Evolutionary conservation across 805 yeast genomes (phyloP).

Genomic region (Candida silvicultrix): DNA sequence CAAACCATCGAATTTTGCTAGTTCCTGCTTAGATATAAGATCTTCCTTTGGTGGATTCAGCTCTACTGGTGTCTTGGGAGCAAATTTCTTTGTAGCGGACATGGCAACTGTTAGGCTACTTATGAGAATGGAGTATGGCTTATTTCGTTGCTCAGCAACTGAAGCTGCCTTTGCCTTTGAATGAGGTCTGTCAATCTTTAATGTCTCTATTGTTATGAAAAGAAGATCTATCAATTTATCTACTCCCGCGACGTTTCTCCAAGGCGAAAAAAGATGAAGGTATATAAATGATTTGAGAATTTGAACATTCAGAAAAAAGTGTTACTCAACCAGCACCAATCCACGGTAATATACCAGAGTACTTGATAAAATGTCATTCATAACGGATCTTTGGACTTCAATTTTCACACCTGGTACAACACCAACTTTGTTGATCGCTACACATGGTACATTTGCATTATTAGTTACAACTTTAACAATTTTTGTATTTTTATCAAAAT

Average conservation of each 20-base stretch:
- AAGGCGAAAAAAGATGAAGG: background rate
- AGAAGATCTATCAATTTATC: too few relatives aligned
- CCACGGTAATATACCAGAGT: too few relatives aligned
- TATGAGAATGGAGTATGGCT: too few relatives aligned
- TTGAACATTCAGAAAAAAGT: too few relatives aligned
- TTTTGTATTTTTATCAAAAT: conserved; percentile 54
- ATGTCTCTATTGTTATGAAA: too few relatives aligned
- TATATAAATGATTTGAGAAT: too few relatives aligned
- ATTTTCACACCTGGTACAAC: conserved; percentile 90
- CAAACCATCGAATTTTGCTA: conserved; percentile 41
- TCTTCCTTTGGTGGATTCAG: conserved; percentile 46
- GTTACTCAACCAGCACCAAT: too few relatives aligned
- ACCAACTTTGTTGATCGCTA: conserved; percentile 83
- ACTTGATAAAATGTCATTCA: conserved; percentile 33
- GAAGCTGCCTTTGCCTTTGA: too few relatives aligned
- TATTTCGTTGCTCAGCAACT: too few relatives aligned
- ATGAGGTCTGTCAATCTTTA: too few relatives aligned
- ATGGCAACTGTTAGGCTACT: background rate
- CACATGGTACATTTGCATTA: conserved; percentile 74
- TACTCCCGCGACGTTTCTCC: too few relatives aligned
- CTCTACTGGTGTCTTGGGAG: conserved; percentile 48
- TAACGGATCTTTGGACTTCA: conserved; percentile 80
- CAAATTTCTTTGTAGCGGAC: conserved; percentile 27
- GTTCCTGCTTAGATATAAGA: conserved; percentile 34
- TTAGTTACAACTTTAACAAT: conserved; percentile 49